Evolutionary conservation across 2,329 filamentous ascomycete species (phyloP).

Genomic region (Aspergillus puulaauensis): DNA sequence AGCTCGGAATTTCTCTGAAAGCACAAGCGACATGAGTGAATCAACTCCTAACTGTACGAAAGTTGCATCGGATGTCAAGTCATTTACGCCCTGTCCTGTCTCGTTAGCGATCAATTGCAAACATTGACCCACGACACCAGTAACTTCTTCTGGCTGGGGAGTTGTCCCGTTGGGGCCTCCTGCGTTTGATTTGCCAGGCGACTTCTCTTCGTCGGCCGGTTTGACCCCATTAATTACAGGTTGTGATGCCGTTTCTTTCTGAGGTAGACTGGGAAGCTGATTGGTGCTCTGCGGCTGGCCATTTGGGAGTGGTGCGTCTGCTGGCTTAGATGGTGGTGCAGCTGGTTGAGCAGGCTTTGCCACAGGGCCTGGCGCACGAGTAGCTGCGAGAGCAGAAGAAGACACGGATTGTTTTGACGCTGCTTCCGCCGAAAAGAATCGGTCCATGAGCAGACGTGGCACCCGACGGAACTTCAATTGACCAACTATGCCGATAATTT

Average conservation of each 20-base stretch:
- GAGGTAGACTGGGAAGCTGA: background rate
- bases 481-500: slow-evolving; percentile 33
- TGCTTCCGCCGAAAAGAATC: slow-evolving; percentile 16
- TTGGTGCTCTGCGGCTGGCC: background rate
- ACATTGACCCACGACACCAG: slow-evolving; percentile 14
- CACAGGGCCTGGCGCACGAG: background rate
- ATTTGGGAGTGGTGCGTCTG: background rate
- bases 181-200: background rate
- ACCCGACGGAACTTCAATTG: slow-evolving; percentile 36
- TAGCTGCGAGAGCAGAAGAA: background rate
- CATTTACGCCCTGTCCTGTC: slow-evolving; percentile 21
- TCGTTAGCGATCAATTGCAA: slow-evolving; percentile 30
- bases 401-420: background rate
- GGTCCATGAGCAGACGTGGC: slow-evolving; percentile 21
- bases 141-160: background rate
- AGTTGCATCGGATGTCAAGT: slow-evolving; percentile 23
- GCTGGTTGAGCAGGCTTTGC: background rate
- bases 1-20: slow-evolving; percentile 32
- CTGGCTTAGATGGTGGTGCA: background rate
- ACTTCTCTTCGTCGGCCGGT: background rate
- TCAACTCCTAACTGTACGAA: slow-evolving; percentile 38
- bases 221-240: slow-evolving; percentile 1
- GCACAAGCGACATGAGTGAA: slow-evolving; percentile 36
- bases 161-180: background rate
- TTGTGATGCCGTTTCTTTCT: background rate